Evolutionary conservation across 2,329 filamentous ascomycete species (phyloP).

Genomic region (Colletotrichum paranaense): DNA sequence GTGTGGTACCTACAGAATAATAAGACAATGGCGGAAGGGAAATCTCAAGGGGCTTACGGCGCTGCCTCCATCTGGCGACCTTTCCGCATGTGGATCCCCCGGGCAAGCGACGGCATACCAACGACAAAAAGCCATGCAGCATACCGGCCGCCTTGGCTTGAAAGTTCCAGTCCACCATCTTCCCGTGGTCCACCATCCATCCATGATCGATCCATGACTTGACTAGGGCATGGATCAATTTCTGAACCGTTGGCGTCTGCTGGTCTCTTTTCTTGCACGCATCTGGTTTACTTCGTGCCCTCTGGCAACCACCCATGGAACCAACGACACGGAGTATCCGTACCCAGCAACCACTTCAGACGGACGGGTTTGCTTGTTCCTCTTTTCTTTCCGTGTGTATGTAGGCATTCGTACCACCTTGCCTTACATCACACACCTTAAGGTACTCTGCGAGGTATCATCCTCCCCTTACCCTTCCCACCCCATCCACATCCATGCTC

Average conservation of each 20-base stretch:
- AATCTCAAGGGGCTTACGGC: not conserved
- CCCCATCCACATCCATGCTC: slow-evolving; percentile 9
- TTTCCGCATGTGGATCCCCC: slow-evolving; percentile 3
- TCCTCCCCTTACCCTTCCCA: not conserved
- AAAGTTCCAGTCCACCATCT: not conserved
- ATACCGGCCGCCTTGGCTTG: not conserved
- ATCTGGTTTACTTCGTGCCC: not conserved
- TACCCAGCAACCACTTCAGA: not conserved
- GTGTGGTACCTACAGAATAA: not conserved
- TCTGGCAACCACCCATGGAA: not conserved
- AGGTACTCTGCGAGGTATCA: not conserved
- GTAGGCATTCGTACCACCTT: not conserved
- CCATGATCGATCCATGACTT: not conserved
- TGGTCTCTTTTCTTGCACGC: not conserved
- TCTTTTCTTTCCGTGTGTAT: not conserved
- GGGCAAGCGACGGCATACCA: slow-evolving; percentile 12
- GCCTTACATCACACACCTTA: no score
- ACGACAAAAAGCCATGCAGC: not conserved
- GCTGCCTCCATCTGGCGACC: not conserved
- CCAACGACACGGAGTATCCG: not conserved
- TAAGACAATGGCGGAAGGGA: not conserved
- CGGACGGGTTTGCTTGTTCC: not conserved
- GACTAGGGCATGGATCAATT: not conserved
- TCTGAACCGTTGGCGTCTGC: slow-evolving; percentile 1
- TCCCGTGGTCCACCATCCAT: no score